Percentiles rank a stretch among this genome's conserved stretches.
These are phyloP conservation scores for Phenoliferia sp. DNA, from an alignment of 1,284 basidiomycete species.

Conservation along the genomic window DNA sequence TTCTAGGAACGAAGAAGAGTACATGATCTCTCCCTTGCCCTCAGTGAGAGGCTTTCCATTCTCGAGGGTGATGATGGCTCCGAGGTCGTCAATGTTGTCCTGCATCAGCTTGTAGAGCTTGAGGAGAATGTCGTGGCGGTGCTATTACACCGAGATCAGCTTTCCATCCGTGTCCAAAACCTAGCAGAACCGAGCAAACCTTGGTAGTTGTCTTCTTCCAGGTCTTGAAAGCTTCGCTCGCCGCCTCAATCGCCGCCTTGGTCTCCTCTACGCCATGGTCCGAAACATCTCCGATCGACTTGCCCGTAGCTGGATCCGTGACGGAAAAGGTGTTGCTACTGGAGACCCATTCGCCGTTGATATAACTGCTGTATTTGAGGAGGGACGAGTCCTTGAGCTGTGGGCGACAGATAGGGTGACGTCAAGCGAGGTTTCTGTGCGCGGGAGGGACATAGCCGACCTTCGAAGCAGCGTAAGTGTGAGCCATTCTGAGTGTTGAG, in stretches of 20 bases:
- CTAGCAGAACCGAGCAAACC: background rate
- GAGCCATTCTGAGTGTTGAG: background rate
- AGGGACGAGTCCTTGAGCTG: background rate
- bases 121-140: conserved; percentile 50
- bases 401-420: background rate
- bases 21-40: conserved; percentile 50
- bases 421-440: background rate
- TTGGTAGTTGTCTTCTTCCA: conserved; percentile 69
- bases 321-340: background rate
- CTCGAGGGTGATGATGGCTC: conserved; percentile 60
- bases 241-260: conserved; percentile 70
- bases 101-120: conserved; percentile 34
- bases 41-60: conserved; percentile 85
- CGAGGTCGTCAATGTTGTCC: conserved; percentile 64
- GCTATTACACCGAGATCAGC: conserved; percentile 50
- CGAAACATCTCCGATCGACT: conserved; percentile 72
- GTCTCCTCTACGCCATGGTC: conserved; percentile 82
- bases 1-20: conserved; percentile 16
- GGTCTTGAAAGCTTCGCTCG: conserved; percentile 65
- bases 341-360: background rate
- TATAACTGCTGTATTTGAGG: background rate
- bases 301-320: conserved; percentile 74
- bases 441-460: background rate
- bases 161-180: background rate
- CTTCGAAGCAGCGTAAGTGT: background rate